These are phyloP conservation scores for Aspergillus haitiensis DNA, from an alignment of 495 filamentous ascomycete species.

Conservation along the genomic window DNA sequence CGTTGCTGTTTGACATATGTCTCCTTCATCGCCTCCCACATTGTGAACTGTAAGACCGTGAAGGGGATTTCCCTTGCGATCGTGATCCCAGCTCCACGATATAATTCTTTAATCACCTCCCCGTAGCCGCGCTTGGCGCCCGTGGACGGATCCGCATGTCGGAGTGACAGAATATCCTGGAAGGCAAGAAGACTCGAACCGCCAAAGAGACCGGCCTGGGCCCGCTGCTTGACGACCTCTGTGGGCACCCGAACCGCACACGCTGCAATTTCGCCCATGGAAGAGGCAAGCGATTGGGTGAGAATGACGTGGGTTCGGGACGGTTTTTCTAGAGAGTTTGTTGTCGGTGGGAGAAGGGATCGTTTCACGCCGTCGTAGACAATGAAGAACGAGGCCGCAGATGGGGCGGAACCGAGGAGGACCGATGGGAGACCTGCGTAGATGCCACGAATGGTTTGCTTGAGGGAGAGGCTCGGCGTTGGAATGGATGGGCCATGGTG, in stretches of 20 bases:
- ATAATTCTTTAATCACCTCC: constrained; percentile 78
- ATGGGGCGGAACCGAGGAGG: constrained; percentile 80
- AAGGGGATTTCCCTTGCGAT: constrained; percentile 96
- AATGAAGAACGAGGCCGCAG: constrained; percentile 97
- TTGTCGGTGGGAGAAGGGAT: constrained; percentile 49
- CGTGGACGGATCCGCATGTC: constrained; percentile 34
- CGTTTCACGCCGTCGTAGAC: constrained; percentile 86
- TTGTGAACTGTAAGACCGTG: constrained; percentile 92
- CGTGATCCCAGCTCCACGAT: constrained; percentile 86
- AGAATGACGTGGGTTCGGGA: constrained; percentile 41
- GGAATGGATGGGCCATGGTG: constrained; percentile 72
- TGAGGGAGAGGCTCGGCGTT: constrained; percentile 36
- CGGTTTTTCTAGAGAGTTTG: constrained; percentile 23
- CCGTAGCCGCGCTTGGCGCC: constrained; percentile 43
- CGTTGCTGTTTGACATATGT: constrained; percentile 43
- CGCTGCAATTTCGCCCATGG: constrained; percentile 84
- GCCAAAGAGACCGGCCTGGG: constrained; percentile 77
- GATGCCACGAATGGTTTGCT: constrained; percentile 66
- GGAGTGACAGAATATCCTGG: constrained; percentile 62
- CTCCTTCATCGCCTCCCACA: constrained; percentile 91
- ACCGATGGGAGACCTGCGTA: constrained; percentile 68
- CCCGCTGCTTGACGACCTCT: constrained; percentile 94
- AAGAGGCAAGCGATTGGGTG: constrained; percentile 85
- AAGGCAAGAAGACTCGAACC: constrained; percentile 56
- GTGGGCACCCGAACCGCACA: constrained; percentile 93